Evolutionary conservation across 306 rosid genomes (phyloP).

Genomic region (Fragaria nilgerrensis): DNA sequence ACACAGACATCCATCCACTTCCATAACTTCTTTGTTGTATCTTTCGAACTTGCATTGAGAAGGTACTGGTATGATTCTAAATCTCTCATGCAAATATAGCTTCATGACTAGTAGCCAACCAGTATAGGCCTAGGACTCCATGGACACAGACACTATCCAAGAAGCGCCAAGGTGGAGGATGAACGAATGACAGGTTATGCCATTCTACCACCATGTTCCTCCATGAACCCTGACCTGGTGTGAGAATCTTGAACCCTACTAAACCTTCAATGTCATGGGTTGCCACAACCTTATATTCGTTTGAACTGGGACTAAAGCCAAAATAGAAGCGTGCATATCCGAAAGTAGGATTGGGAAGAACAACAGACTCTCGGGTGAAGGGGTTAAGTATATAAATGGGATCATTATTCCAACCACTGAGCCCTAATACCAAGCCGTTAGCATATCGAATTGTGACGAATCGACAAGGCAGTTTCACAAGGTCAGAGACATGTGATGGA

Average conservation of each 20-base stretch:
- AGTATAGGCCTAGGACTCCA: background rate
- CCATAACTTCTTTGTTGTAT: too few relatives aligned
- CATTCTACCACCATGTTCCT: background rate
- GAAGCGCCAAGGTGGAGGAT: background rate
- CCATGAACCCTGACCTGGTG: background rate
- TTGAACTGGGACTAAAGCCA: background rate
- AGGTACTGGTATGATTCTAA: background rate
- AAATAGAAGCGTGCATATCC: too few relatives aligned
- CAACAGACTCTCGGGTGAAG: background rate
- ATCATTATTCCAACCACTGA: too few relatives aligned
- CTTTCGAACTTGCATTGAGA: too few relatives aligned
- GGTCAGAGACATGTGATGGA: background rate
- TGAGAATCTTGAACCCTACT: background rate
- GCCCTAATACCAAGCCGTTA: background rate
- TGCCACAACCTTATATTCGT: background rate
- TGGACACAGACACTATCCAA: background rate
- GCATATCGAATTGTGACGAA: background rate
- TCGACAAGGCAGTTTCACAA: background rate
- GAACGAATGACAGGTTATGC: background rate
- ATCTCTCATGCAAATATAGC: background rate
- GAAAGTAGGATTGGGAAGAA: background rate
- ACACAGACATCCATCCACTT: background rate
- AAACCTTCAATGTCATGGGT: background rate
- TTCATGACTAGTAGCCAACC: background rate
- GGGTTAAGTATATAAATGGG: background rate